Evolutionary conservation across 73 alveolate genomes (phyloP), one percentile per base, ranked within the genome.

Genomic region (Paramecium sexaurelia): DNA sequence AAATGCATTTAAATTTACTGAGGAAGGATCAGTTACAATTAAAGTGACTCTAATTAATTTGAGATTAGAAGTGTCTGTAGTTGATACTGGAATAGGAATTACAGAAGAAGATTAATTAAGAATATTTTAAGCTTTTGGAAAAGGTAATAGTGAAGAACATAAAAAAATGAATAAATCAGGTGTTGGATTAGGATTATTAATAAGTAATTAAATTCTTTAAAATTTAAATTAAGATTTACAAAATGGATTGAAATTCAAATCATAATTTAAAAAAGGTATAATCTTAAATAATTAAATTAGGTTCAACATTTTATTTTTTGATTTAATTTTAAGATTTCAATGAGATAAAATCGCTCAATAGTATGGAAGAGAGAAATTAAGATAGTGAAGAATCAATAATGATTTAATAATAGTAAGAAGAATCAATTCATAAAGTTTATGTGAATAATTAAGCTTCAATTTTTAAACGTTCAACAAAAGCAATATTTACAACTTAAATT

Each of bases 121-220:
- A 41, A 20, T 78, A 40, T 78, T 78, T 22, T 43, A 78, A 45
- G 90, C 90, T 0, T 78, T 78, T 33, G 90, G 90, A 29, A 78
- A 17, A 40, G 90, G 90, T 5, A 78, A 78, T 78, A 78, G 90
- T 78, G 90, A 78, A 29, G 90, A 78, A 43, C 68, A 78, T 78
- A 78, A 78, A 22, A 78, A 78, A 45, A 22, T 78, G 40, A 78
- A 78, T 78, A 45, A 29, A 29, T 29, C 43, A 45, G 90, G 90
- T 22, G 90, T 78, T 7, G 90, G 90, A 22, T 78, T 78, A 33
- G 90, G 90, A 78, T 78, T 78, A 78, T 78, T 78, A 20, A 78
- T 78, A 7, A 78, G 90, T 26, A 78, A 78, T 78, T 45, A 78
- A 78, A 78, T 78, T 22, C 20, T 78, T 41, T 43, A 78, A 27